A percentile compares a stretch with the other conserved stretches of the same genome.
phyloP scores from a whole-genome alignment of 2,329 filamentous ascomycete genomes.

The Aureobasidium vineae region DNA sequence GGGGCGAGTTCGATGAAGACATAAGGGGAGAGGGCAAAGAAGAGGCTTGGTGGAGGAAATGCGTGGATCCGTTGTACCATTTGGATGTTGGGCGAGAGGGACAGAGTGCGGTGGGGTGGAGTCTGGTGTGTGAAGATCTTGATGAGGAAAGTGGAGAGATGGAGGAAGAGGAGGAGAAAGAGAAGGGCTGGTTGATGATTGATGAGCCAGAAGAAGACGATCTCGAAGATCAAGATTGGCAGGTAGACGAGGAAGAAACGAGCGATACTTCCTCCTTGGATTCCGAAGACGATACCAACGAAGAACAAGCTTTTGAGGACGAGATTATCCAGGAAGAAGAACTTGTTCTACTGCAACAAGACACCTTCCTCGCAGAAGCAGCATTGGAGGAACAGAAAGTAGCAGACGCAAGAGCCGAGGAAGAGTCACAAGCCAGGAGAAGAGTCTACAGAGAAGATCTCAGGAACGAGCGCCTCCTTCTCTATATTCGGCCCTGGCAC shows the following conservation, averaged over 20 bases:
- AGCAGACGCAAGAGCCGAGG: neutral
- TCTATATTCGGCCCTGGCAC: constrained; percentile 25
- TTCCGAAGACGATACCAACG: neutral
- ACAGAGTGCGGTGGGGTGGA: neutral
- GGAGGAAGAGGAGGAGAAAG: neutral
- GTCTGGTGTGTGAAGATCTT: neutral
- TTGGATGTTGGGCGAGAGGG: neutral
- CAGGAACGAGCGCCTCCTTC: neutral
- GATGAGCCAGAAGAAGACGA: constrained; percentile 13
- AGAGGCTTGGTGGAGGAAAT: neutral
- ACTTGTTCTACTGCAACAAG: neutral
- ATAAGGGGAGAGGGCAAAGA: neutral
- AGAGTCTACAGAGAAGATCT: neutral
- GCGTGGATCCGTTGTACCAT: neutral
- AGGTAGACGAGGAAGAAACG: neutral
- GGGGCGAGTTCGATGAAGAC: constrained; percentile 25
- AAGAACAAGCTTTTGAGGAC: neutral
- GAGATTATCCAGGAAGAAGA: neutral
- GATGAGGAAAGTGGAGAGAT: neutral
- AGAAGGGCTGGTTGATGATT: constrained; percentile 2
- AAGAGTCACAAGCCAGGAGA: neutral
- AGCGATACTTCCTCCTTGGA: neutral
- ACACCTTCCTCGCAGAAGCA: neutral
- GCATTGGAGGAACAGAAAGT: neutral
- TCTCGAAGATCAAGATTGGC: neutral